Percentiles rank a stretch among this genome's conserved stretches.
Conservation (phyloP, 1,284 basidiomycete species). For the Mycosarcoma maydis region DNA sequence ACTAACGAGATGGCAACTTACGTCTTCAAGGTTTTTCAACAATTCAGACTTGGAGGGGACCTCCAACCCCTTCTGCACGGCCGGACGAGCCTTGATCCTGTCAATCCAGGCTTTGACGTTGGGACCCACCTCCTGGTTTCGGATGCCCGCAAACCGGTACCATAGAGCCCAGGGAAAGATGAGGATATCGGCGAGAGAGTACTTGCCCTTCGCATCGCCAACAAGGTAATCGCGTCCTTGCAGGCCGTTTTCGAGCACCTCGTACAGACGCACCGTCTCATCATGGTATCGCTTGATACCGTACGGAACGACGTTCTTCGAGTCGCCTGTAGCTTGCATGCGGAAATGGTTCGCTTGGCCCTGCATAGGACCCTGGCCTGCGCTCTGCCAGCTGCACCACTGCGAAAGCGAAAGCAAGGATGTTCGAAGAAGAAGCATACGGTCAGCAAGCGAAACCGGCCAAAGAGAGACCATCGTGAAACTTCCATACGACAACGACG, state of each 20-base stretch:
- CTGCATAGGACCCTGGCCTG: conserved; percentile 48
- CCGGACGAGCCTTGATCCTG: conserved; percentile 32
- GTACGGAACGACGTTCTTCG: conserved; percentile 51
- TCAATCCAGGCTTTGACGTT: conserved; percentile 46
- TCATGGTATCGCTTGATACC: conserved; percentile 49
- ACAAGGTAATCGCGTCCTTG: conserved; percentile 54
- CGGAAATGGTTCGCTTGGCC: conserved; percentile 56
- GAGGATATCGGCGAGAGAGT: conserved; percentile 53
- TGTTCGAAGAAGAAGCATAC: no score
- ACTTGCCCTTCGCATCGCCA: conserved; percentile 53
- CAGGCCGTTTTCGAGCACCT: conserved; percentile 47
- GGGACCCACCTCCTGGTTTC: conserved; percentile 32
- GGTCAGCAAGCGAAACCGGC: no score
- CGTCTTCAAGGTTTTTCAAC: conserved; percentile 38
- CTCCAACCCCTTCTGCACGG: conserved; percentile 29
- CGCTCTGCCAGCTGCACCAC: conserved; percentile 13
- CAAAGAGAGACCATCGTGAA: no score
- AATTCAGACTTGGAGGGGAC: conserved; percentile 28
- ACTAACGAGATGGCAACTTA: no score
- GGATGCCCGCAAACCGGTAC: conserved; percentile 32
- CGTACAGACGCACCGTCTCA: conserved; percentile 52
- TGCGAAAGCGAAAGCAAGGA: neutral
- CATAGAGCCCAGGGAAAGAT: conserved; percentile 47
- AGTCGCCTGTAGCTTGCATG: conserved; percentile 43
- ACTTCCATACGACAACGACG: no score